Evolutionary conservation across 1,284 basidiomycete species (phyloP).

Genomic region (Tranzscheliella williamsii): DNA sequence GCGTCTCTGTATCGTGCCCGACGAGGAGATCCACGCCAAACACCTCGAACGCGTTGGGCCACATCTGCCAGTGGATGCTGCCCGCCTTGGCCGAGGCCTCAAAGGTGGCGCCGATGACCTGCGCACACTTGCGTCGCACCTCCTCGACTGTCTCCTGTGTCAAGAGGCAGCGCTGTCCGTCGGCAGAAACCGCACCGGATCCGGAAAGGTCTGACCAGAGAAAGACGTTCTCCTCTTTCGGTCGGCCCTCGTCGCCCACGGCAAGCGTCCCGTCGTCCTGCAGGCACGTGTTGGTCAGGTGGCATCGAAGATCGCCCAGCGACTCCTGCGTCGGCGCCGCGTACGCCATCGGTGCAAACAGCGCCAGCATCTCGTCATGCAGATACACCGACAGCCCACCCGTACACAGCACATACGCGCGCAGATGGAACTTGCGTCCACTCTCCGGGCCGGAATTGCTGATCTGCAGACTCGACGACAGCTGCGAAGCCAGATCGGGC

Average conservation of each 20-base stretch:
- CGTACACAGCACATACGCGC: constrained; percentile 85
- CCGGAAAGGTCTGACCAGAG: constrained; percentile 54
- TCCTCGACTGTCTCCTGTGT: constrained; percentile 62
- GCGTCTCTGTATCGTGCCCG: constrained; percentile 60
- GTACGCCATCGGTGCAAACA: constrained; percentile 68
- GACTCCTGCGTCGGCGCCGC: constrained; percentile 25
- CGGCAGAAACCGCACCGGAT: constrained; percentile 47
- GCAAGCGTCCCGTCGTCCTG: constrained; percentile 64
- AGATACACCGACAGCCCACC: constrained; percentile 64
- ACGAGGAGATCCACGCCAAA: constrained; percentile 91
- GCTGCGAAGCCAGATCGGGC: neutral
- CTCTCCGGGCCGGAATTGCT: too few relatives aligned
- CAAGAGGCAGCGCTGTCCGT: constrained; percentile 20
- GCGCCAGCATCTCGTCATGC: constrained; percentile 78
- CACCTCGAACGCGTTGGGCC: constrained; percentile 90
- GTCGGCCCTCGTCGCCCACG: constrained; percentile 22
- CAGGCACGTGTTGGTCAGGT: constrained; percentile 95
- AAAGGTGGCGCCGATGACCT: constrained; percentile 76
- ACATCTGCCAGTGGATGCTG: constrained; percentile 83
- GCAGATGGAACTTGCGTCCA: constrained; percentile 76
- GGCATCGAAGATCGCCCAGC: constrained; percentile 70
- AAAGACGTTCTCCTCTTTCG: constrained; percentile 49
- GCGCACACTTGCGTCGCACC: constrained; percentile 21
- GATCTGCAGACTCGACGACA: too few relatives aligned
- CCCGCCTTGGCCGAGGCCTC: constrained; percentile 76